phyloP scores from a whole-genome alignment of 1,284 basidiomycete genomes.

The Malassezia slooffiae region DNA sequence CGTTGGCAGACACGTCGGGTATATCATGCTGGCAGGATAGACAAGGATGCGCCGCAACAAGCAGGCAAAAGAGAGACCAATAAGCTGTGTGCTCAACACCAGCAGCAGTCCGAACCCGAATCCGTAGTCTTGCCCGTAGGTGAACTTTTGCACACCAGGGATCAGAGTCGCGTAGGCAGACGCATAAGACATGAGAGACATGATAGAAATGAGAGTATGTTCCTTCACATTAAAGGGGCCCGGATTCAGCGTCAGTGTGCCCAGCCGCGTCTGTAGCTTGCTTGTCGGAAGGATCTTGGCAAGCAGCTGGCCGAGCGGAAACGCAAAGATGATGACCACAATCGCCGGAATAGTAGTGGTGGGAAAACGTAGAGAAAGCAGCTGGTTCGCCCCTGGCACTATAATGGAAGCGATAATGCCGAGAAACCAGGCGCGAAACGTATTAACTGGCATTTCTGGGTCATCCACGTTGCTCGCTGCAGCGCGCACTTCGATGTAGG shows the following conservation, averaged over 20 bases:
- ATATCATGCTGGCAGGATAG: conserved; percentile 39
- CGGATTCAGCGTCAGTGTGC: conserved; percentile 26
- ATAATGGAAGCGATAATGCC: conserved; percentile 26
- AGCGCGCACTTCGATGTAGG: conserved; percentile 36
- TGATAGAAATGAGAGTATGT: conserved; percentile 30
- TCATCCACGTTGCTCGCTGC: conserved; percentile 40
- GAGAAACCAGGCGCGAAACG: conserved; percentile 31
- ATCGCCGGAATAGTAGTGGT: conserved; percentile 27
- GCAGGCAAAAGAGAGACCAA: conserved; percentile 38
- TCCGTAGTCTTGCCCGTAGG: conserved; percentile 1
- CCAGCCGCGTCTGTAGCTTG: conserved; percentile 20
- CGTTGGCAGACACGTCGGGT: conserved; percentile 32
- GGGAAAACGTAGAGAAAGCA: conserved; percentile 35
- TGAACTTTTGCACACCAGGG: conserved; percentile 51
- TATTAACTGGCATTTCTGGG: conserved; percentile 29
- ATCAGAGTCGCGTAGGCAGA: conserved; percentile 65
- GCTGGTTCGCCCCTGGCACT: conserved; percentile 29
- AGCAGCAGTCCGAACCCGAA: conserved; percentile 45
- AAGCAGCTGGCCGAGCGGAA: conserved; percentile 26
- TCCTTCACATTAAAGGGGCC: conserved; percentile 42
- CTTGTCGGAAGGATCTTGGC: too few relatives aligned
- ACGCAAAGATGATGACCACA: conserved; percentile 26
- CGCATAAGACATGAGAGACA: conserved; percentile 51
- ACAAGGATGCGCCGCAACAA: conserved; percentile 35
- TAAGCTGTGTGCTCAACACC: conserved; percentile 49